Evolutionary conservation across 1,284 basidiomycete species (phyloP).

Genomic region (Psilocybe mexicana): DNA sequence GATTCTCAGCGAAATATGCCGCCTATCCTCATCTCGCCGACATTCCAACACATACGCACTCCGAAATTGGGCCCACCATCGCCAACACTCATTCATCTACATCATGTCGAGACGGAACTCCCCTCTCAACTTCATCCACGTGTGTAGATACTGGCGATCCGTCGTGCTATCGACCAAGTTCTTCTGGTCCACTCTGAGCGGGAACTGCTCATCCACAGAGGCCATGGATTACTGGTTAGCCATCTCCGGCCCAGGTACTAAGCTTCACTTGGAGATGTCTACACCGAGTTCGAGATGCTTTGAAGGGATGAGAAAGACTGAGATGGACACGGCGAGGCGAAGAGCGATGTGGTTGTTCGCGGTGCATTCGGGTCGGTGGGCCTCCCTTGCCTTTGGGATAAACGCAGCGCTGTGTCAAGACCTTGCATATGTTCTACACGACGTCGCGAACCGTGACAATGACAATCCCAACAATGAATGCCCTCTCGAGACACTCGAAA

Average conservation of each 20-base stretch:
- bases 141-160: neutral
- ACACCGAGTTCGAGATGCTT: neutral
- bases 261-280: neutral
- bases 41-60: neutral
- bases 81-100: neutral
- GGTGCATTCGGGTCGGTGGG: neutral
- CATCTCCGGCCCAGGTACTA: neutral
- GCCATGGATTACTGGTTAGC: neutral
- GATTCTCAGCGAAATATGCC: neutral
- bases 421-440: neutral
- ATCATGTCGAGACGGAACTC: neutral
- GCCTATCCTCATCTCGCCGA: neutral
- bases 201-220: neutral
- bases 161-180: neutral
- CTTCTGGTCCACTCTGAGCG: neutral
- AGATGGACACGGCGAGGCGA: neutral
- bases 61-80: neutral
- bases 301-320: neutral
- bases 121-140: neutral
- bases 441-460: too few species aligned
- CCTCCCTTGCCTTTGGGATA: neutral
- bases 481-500: neutral
- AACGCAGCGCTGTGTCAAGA: neutral
- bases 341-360: neutral
- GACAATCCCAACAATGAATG: neutral